Percentiles rank a stretch among this genome's conserved stretches.
phyloP scores from a whole-genome alignment of 2,329 filamentous ascomycete species.

The Colletotrichum chrysophilum region DNA sequence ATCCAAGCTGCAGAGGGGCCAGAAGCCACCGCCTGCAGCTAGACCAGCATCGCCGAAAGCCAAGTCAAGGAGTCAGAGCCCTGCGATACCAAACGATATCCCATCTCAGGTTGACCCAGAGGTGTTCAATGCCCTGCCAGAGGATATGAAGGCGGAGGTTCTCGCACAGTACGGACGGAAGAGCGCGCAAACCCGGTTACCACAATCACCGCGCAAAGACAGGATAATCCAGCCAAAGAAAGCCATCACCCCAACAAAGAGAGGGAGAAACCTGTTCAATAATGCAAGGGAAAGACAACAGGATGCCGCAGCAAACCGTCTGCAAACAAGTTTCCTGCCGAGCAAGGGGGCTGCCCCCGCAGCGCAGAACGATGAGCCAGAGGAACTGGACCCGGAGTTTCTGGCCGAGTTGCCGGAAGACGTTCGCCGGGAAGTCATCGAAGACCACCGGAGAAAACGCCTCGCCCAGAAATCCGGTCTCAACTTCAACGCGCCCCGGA shows the following conservation, averaged over 20 bases:
- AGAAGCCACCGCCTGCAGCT: constrained; percentile 21
- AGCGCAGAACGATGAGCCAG: constrained; percentile 37
- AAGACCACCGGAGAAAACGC: constrained; percentile 71
- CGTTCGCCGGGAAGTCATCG: constrained; percentile 77
- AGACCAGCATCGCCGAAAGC: constrained; percentile 33
- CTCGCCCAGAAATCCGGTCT: constrained; percentile 61
- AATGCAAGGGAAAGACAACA: constrained; percentile 56
- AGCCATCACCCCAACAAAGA: constrained; percentile 70
- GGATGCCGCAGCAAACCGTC: constrained; percentile 63
- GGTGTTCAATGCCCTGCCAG: constrained; percentile 81
- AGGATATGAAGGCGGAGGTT: constrained; percentile 85
- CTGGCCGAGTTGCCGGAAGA: constrained; percentile 84
- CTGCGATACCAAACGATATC: constrained; percentile 44
- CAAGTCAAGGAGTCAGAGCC: constrained; percentile 45
- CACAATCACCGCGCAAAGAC: constrained; percentile 62
- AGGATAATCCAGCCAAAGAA: constrained; percentile 57
- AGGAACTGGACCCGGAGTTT: constrained; percentile 72
- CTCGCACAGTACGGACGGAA: constrained; percentile 69
- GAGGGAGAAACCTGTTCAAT: constrained; percentile 51
- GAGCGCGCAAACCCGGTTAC: constrained; percentile 34
- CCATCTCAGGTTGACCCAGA: constrained; percentile 87
- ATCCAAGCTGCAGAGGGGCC: constrained; percentile 59
- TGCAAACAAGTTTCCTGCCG: constrained; percentile 76
- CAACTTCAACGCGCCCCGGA: constrained; percentile 43
- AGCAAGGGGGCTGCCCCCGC: constrained; percentile 36